phyloP scores from a whole-genome alignment of 192 early-diverging fungal species.

The Chytriomyces sp. region DNA sequence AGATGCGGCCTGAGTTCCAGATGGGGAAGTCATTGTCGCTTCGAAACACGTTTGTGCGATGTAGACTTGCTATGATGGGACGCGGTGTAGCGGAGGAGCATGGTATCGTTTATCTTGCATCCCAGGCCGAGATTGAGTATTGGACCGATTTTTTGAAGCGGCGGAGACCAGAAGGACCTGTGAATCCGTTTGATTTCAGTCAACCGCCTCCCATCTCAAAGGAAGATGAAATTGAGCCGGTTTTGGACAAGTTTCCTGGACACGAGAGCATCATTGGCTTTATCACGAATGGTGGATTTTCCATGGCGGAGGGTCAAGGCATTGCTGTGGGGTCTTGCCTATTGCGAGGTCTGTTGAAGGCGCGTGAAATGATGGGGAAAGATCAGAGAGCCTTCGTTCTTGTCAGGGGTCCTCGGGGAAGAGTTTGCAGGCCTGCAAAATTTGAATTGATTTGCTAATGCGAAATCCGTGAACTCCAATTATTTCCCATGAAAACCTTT shows the following conservation, averaged over 20 bases:
- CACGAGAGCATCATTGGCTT: conserved; percentile 62
- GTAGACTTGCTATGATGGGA: conserved; percentile 53
- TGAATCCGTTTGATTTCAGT: conserved; percentile 34
- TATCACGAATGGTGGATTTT: conserved; percentile 71
- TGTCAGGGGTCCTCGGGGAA: conserved; percentile 52
- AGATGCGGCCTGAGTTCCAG: conserved; percentile 5
- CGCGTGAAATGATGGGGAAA: conserved; percentile 2
- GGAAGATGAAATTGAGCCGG: neutral
- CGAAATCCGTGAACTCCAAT: too few species aligned
- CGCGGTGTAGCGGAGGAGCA: conserved; percentile 52
- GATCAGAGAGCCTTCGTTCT: conserved; percentile 49
- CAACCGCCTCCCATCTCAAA: neutral
- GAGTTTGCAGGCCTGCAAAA: conserved; percentile 50
- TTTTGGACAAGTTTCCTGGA: conserved; percentile 44
- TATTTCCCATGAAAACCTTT: too few species aligned
- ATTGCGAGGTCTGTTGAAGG: conserved; percentile 43
- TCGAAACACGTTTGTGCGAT: conserved; percentile 50
- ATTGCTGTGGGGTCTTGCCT: conserved; percentile 68
- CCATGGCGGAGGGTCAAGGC: conserved; percentile 61
- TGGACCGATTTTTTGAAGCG: conserved; percentile 38
- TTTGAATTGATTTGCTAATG: conserved; percentile 47
- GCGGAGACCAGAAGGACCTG: conserved; percentile 25
- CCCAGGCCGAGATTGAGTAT: conserved; percentile 47
- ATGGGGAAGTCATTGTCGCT: conserved; percentile 11
- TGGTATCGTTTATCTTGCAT: conserved; percentile 59